A percentile compares a stretch with the other conserved stretches of the same genome.
phyloP scores from a whole-genome alignment of 2,329 filamentous ascomycete genomes.

The Canariomyces notabilis region DNA sequence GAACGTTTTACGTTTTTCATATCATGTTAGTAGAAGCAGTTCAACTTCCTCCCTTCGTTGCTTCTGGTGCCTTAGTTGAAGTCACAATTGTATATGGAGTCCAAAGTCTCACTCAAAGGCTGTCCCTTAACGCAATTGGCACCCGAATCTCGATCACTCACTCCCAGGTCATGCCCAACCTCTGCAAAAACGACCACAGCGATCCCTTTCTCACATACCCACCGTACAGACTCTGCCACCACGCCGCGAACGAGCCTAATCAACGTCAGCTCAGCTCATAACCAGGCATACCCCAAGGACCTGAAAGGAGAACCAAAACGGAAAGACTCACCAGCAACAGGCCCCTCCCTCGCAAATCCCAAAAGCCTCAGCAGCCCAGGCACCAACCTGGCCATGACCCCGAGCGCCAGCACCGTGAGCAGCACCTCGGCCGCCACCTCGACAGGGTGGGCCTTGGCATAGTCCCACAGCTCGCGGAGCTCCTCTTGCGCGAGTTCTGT shows the following conservation, averaged over 20 bases:
- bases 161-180: slow-evolving; percentile 35
- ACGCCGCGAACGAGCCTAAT: slow-evolving; percentile 34
- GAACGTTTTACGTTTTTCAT: too few relatives aligned
- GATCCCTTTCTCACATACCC: slow-evolving; percentile 37
- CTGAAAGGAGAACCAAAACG: not conserved
- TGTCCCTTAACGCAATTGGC: too few relatives aligned
- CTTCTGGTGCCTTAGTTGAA: too few relatives aligned
- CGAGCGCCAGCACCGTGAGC: slow-evolving; percentile 14
- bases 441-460: slow-evolving; percentile 13
- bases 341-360: slow-evolving; percentile 14
- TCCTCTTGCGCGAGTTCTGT: not conserved
- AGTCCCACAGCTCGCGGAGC: slow-evolving; percentile 6
- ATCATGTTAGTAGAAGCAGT: too few relatives aligned
- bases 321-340: slow-evolving; percentile 11
- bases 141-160: too few relatives aligned
- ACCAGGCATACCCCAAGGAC: not conserved
- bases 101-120: too few relatives aligned
- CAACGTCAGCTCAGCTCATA: slow-evolving; percentile 1
- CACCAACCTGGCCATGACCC: slow-evolving; percentile 12
- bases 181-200: slow-evolving; percentile 39
- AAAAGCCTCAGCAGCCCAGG: slow-evolving; percentile 13
- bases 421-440: slow-evolving; percentile 11
- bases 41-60: too few relatives aligned
- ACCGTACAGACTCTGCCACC: slow-evolving; percentile 35
- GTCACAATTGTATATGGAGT: too few relatives aligned